A percentile compares a stretch with the other conserved stretches of the same genome.
These are phyloP conservation scores for Nevesoporus exiguus DNA, from an alignment of 768 basidiomycete species.

Conservation along the genomic window DNA sequence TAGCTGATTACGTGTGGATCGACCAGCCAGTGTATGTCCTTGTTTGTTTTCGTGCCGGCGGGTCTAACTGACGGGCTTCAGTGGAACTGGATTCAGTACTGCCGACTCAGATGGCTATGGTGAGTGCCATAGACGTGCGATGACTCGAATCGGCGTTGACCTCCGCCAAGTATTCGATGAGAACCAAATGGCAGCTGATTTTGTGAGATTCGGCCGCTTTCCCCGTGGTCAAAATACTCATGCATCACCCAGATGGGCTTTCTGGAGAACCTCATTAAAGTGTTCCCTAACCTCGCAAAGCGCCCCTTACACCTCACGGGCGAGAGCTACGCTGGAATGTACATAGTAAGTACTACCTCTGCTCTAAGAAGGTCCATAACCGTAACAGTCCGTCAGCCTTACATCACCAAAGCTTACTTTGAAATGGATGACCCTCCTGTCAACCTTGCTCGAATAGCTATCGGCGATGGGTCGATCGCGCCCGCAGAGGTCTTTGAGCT, in stretches of 20 bases:
- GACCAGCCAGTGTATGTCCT: constrained; percentile 62
- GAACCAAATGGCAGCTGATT: constrained; percentile 59
- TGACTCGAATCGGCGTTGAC: background rate
- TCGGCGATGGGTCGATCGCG: constrained; percentile 65
- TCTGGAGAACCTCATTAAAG: constrained; percentile 64
- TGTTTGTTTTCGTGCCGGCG: background rate
- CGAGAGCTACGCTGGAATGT: constrained; percentile 74
- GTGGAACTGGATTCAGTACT: constrained; percentile 64
- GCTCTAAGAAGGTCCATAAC: background rate
- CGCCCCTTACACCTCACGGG: constrained; percentile 69
- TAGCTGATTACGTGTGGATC: constrained; percentile 70
- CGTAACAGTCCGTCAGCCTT: constrained; percentile 45
- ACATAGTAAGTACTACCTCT: constrained; percentile 47
- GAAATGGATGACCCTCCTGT: constrained; percentile 61
- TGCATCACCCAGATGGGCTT: constrained; percentile 56
- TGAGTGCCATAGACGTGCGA: constrained; percentile 24
- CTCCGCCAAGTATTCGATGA: constrained; percentile 48
- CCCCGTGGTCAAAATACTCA: background rate
- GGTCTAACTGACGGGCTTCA: constrained; percentile 19
- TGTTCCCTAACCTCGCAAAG: constrained; percentile 64
- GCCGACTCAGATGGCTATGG: constrained; percentile 59
- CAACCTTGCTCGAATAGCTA: constrained; percentile 61
- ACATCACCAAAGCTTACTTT: constrained; percentile 73
- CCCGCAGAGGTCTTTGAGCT: constrained; percentile 49
- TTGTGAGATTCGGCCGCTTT: constrained; percentile 32